A percentile compares a stretch with the other conserved stretches of the same genome.
phyloP scores from a whole-genome alignment of 2,329 filamentous ascomycete genomes.

The Waltergamsia citrina region DNA sequence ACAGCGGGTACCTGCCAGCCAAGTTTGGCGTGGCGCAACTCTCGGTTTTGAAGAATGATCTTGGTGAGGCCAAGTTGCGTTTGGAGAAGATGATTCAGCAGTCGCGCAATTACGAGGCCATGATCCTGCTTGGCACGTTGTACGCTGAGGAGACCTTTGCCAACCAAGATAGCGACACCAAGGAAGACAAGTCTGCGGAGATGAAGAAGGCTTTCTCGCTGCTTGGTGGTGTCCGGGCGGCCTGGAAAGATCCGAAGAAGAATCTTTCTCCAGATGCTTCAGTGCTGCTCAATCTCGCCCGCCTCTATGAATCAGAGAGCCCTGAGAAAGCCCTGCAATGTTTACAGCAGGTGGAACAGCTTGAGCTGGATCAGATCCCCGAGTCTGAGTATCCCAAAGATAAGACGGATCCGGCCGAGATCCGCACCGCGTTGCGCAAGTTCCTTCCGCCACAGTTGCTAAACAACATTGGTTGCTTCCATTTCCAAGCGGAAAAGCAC shows the following conservation, averaged over 20 bases:
- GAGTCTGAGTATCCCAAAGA: conserved; percentile 57
- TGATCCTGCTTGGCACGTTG: conserved; percentile 82
- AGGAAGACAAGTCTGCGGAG: conserved; percentile 81
- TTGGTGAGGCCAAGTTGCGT: conserved; percentile 84
- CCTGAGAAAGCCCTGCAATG: conserved; percentile 91
- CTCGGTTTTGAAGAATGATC: conserved; percentile 72
- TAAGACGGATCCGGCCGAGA: conserved; percentile 44
- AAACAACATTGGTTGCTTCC: conserved; percentile 96
- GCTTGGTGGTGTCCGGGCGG: conserved; percentile 72
- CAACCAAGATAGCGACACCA: conserved; percentile 59
- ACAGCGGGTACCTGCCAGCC: conserved; percentile 83
- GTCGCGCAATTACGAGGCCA: conserved; percentile 74
- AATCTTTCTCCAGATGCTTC: conserved; percentile 72
- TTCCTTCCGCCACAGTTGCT: conserved; percentile 80
- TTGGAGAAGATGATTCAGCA: conserved; percentile 92
- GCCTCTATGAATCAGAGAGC: conserved; percentile 76
- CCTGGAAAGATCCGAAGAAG: conserved; percentile 91
- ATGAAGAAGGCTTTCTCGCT: conserved; percentile 78
- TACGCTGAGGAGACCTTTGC: conserved; percentile 92
- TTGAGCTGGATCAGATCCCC: conserved; percentile 73
- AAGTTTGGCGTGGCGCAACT: conserved; percentile 93
- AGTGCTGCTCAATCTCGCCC: conserved; percentile 82
- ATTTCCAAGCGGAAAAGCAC: conserved; percentile 79
- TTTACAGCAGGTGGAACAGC: conserved; percentile 81
- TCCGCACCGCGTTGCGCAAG: conserved; percentile 58